Evolutionary conservation across 1,284 basidiomycete species (phyloP).

Genomic region (Ceratobasidium sp.): DNA sequence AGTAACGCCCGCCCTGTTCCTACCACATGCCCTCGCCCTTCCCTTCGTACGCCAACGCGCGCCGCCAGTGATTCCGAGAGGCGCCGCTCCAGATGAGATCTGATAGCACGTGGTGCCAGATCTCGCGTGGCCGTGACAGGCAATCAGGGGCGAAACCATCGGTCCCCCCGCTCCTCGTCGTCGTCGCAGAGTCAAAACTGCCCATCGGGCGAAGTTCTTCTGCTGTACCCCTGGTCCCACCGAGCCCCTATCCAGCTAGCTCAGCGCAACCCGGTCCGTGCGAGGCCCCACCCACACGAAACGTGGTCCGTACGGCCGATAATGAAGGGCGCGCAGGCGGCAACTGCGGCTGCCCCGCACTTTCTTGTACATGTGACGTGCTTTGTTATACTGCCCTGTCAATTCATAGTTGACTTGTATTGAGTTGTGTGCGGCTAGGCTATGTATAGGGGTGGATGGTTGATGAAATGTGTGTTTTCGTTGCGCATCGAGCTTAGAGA

Average conservation of each 20-base stretch:
- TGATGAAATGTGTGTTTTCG: slow-evolving; percentile 2
- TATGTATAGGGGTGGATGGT: slow-evolving; percentile 4
- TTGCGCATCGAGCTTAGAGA: neutral
- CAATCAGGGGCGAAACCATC: slow-evolving; percentile 1
- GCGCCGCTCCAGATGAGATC: neutral
- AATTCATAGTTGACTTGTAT: no score
- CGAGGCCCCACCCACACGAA: no score
- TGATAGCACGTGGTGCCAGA: neutral
- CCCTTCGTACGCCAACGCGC: neutral
- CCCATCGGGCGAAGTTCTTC: slow-evolving; percentile 14
- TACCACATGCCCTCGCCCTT: neutral
- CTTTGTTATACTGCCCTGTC: slow-evolving; percentile 11
- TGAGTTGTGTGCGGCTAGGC: neutral
- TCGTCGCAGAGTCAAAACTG: neutral
- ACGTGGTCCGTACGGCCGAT: no score
- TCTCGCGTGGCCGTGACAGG: slow-evolving; percentile 29
- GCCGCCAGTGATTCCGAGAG: neutral
- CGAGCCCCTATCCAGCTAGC: neutral
- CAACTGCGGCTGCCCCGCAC: slow-evolving; percentile 39
- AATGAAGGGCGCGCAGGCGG: no score
- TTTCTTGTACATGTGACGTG: slow-evolving; percentile 29
- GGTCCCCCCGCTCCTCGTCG: neutral
- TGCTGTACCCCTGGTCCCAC: neutral
- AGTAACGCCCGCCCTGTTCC: neutral
- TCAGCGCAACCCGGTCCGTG: neutral